Evolutionary conservation across 805 yeast genomes (phyloP), one percentile per base, ranked within the genome.

Genomic region (Saturnispora sanitii): DNA sequence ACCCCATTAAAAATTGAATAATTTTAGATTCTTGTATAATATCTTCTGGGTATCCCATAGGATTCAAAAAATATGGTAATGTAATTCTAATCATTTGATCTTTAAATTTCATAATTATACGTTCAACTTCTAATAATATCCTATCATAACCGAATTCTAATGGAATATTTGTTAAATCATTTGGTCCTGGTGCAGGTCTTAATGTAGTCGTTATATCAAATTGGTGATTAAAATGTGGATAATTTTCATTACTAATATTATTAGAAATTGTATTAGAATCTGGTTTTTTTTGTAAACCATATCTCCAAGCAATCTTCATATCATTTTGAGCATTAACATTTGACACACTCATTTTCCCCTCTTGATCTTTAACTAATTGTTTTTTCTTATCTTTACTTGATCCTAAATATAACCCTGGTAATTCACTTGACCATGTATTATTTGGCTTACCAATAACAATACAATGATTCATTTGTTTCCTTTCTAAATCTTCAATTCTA

Each of bases 291-390:
- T 67, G 61, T 37, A 71, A 51, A 0, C 90, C 92, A 54, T 88
- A 88, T 52, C 96, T 73, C 97, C 97, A 88, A 1, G 97, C 96
- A 49, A 88, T 88, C 55, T 79, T 83, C 70, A 88, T 64, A 48
- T 80, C 84, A 33, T 35, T 51, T 52, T 45, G 41, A 48, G 56
- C 54, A 45, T 71, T 73, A 2, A 75, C 54, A 53, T 83, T 83
- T 23, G 79, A 74, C 3, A 82, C 90, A 42, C 83, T 77, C 5
- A 84, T 54, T 50, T 78, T 75, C 11, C 74, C 64, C 52, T 81
- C 81, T 44, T 79, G 72, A 42, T 70, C 71, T 15, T 62, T 55
- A 3, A 82, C 73, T 44, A 66, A 66, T 13, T 73, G 70, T 56
- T 75, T 77, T 59, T 80, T 80, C 47, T 76, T 70, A 7, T 81